Conservation (phyloP, 2,329 filamentous ascomycete genomes). For the Seiridium unicorne region DNA sequence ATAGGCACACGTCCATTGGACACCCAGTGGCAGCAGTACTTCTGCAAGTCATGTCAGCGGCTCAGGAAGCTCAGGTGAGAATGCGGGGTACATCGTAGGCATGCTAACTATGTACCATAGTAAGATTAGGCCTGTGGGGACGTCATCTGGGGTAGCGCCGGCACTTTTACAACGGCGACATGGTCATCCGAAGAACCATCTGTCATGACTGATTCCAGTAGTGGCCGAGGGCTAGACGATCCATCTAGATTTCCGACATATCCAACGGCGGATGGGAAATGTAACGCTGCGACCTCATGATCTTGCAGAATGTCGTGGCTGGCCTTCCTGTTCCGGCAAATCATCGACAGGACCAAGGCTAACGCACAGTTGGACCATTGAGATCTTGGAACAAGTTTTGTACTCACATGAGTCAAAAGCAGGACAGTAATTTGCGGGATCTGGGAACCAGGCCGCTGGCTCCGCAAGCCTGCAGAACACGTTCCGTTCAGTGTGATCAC, state of each 20-base stretch:
- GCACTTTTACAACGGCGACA: not conserved
- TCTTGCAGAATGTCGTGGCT: not conserved
- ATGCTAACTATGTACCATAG: not conserved
- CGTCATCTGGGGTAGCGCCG: not conserved
- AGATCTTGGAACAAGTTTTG: not conserved
- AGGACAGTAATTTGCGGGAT: conserved; percentile 4
- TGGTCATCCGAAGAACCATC: not conserved
- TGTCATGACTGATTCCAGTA: not conserved
- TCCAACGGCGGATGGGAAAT: not conserved
- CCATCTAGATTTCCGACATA: not conserved
- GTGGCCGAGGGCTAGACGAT: no score
- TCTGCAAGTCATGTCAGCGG: not conserved
- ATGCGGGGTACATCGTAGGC: not conserved
- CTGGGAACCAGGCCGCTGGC: not conserved
- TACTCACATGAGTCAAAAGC: conserved; percentile 2
- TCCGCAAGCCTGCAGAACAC: conserved; percentile 1
- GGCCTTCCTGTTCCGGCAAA: conserved; percentile 1
- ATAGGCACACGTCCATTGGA: not conserved
- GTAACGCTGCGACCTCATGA: conserved; percentile 4
- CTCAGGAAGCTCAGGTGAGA: not conserved
- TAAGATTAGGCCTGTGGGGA: not conserved
- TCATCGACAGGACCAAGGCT: not conserved
- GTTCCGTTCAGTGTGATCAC: not conserved
- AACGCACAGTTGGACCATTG: not conserved
- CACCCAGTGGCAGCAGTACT: not conserved